Percentiles rank a stretch among this genome's conserved stretches.
Conservation (phyloP, 2,329 filamentous ascomycete genomes). For the Alternaria longipes region DNA sequence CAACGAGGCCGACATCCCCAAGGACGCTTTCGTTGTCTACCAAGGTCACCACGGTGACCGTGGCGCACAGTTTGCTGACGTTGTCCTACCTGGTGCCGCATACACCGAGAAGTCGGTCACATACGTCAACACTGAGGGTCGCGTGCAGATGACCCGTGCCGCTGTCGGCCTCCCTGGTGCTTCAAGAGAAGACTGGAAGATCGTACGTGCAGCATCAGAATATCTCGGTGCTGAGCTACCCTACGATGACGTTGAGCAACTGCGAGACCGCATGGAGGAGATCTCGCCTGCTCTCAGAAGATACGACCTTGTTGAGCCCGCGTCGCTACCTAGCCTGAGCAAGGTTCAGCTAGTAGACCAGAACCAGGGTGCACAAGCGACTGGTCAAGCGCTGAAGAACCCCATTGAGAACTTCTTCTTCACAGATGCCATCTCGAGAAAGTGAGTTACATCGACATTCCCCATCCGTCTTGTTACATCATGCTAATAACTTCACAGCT, state of each 20-base stretch:
- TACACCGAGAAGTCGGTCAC: constrained; percentile 98
- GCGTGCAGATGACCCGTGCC: constrained; percentile 90
- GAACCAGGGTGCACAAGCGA: constrained; percentile 86
- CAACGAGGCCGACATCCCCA: constrained; percentile 83
- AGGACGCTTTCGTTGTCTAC: constrained; percentile 96
- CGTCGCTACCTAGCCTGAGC: constrained; percentile 75
- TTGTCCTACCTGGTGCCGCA: constrained; percentile 90
- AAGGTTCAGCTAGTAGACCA: constrained; percentile 96
- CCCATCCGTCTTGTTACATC: neutral
- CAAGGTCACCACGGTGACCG: constrained; percentile 97
- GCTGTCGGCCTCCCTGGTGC: constrained; percentile 90
- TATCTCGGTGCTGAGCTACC: constrained; percentile 87
- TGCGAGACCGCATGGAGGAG: constrained; percentile 93
- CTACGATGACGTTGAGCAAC: constrained; percentile 89
- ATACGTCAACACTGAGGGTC: constrained; percentile 97
- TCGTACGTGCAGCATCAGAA: constrained; percentile 90
- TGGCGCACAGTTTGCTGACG: constrained; percentile 90
- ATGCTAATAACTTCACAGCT: constrained; percentile 64
- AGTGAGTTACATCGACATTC: constrained; percentile 64
- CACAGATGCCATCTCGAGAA: constrained; percentile 95
- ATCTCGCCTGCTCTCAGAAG: constrained; percentile 88
- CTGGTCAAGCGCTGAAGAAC: constrained; percentile 78
- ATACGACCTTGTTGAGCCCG: constrained; percentile 91
- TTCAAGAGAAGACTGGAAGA: constrained; percentile 97
- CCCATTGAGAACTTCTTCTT: constrained; percentile 97